phyloP scores from a whole-genome alignment of 352 stramenopile genomes.

The Hyaloperonospora brassicae region DNA sequence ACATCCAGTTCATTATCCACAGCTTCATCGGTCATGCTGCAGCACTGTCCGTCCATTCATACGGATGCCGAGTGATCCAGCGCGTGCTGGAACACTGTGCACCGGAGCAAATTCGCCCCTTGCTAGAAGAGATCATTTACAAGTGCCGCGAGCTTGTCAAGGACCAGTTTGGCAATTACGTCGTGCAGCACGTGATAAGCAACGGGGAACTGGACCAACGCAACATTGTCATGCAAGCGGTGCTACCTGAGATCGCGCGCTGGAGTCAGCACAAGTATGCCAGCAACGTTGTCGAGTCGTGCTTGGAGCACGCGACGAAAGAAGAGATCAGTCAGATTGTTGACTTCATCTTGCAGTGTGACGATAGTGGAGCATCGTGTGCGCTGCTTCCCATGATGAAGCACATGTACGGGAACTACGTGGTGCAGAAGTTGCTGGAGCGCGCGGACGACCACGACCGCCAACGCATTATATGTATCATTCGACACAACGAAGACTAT shows the following conservation, averaged over 20 bases:
- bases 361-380: constrained; percentile 62
- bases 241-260: constrained; percentile 82
- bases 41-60: constrained; percentile 93
- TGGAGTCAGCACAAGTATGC: constrained; percentile 94
- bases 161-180: constrained; percentile 99
- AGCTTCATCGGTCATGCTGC: constrained; percentile 90
- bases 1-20: constrained; percentile 97
- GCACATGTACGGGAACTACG: constrained; percentile 95
- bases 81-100: constrained; percentile 95
- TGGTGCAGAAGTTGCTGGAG: constrained; percentile 94
- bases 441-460: constrained; percentile 79
- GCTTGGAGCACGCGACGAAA: constrained; percentile 82
- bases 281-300: constrained; percentile 94
- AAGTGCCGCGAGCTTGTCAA: constrained; percentile 83
- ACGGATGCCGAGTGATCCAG: constrained; percentile 97
- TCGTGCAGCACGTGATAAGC: constrained; percentile 97
- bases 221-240: constrained; percentile 71
- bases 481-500: constrained; percentile 85
- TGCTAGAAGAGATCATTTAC: constrained; percentile 91
- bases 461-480: constrained; percentile 85
- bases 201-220: constrained; percentile 85
- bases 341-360: constrained; percentile 65
- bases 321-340: constrained; percentile 77
- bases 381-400: constrained; percentile 91
- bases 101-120: constrained; percentile 83